Conservation (phyloP, 225 moss, liverwort and hornwort genomes). For the Takakia lepidozioides region DNA sequence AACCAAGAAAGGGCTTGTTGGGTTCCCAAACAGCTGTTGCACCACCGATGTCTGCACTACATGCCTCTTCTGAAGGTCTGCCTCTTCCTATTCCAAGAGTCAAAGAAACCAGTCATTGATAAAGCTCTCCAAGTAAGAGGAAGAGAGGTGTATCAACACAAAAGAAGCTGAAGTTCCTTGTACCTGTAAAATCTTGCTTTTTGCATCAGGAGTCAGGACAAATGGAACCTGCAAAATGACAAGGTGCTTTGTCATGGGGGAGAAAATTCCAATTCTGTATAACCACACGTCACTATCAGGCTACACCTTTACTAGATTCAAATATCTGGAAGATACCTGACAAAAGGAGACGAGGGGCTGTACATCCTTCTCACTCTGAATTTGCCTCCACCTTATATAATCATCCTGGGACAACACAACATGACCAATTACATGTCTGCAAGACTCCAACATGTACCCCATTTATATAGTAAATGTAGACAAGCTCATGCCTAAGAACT, state of each 20-base stretch:
- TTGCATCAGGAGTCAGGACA: conserved; percentile 61
- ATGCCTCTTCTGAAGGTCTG: conserved; percentile 42
- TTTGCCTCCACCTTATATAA: conserved; percentile 20
- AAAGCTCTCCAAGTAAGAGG: no score
- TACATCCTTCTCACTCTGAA: conserved; percentile 7
- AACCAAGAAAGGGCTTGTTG: conserved; percentile 45
- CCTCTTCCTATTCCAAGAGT: conserved; percentile 38
- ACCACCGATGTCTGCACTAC: conserved; percentile 36
- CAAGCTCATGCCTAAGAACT: no score
- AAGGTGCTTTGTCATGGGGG: no score
- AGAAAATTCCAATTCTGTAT: no score
- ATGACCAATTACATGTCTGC: no score
- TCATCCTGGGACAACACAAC: no score
- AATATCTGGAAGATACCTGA: conserved; percentile 18
- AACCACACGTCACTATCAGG: no score
- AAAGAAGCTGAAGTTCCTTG: background rate
- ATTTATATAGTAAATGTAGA: no score
- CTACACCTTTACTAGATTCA: no score
- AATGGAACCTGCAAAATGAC: conserved; percentile 62
- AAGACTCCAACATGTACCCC: no score
- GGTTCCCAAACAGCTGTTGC: conserved; percentile 35
- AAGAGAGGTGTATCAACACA: no score
- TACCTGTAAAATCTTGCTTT: conserved; percentile 75
- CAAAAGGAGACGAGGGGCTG: conserved; percentile 26
- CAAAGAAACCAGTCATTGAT: background rate